Evolutionary conservation across 495 filamentous ascomycete species (phyloP).

Genomic region (Podospora pseudopauciseta): DNA sequence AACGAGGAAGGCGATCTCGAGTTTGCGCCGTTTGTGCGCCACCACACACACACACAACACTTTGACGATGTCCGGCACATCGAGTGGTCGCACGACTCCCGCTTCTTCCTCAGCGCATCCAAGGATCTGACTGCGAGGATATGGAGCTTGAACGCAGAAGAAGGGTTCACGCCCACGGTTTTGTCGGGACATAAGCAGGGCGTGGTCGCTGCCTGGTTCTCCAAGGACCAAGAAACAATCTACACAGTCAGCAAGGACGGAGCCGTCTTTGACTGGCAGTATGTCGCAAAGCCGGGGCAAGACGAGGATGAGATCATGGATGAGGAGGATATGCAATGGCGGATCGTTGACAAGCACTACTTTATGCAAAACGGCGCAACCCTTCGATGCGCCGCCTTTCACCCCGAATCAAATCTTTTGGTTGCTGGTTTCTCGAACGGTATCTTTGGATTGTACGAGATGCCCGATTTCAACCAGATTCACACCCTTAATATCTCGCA

Average conservation of each 20-base stretch:
- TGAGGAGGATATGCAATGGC: constrained; percentile 63
- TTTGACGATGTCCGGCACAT: constrained; percentile 81
- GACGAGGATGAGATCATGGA: constrained; percentile 61
- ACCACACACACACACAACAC: constrained; percentile 81
- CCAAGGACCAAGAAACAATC: constrained; percentile 75
- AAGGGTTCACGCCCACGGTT: constrained; percentile 83
- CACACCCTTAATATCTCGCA: constrained; percentile 90
- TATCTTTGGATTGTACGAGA: constrained; percentile 86
- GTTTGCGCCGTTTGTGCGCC: constrained; percentile 88
- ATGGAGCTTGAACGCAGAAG: constrained; percentile 87
- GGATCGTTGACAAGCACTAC: constrained; percentile 81
- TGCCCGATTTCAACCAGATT: constrained; percentile 95
- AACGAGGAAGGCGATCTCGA: constrained; percentile 78
- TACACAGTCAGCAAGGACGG: constrained; percentile 58
- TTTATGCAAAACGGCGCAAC: constrained; percentile 89
- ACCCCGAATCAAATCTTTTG: constrained; percentile 78
- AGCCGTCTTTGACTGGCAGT: constrained; percentile 63
- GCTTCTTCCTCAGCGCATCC: constrained; percentile 86
- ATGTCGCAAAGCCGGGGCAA: constrained; percentile 51
- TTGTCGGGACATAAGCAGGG: constrained; percentile 84
- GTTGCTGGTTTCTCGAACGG: constrained; percentile 94
- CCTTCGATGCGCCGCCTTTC: constrained; percentile 82
- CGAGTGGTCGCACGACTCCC: constrained; percentile 91
- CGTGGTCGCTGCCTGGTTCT: constrained; percentile 87
- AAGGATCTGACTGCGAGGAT: constrained; percentile 90